Base-by-base conservation (phyloP, 2,329 filamentous ascomycete genomes). In the Penicillium aurantiogriseum region DNA sequence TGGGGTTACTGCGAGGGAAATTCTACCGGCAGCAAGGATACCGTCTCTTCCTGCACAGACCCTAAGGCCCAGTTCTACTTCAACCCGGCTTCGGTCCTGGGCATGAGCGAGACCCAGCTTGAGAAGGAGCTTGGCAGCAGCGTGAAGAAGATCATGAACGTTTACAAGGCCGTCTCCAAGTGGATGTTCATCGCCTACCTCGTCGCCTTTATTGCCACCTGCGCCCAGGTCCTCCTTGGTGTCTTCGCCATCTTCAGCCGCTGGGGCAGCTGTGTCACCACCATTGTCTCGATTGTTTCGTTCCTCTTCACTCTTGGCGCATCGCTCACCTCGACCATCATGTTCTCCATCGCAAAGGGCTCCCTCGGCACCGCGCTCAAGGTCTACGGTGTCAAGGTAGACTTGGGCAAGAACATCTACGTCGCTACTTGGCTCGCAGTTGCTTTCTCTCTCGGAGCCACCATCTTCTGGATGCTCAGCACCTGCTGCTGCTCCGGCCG, bases 381-480 rank as follows among this genome's bases (percentile, higher is more conserved):
- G 67, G 78, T 83, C 50, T 96, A 94, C 75, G 86, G 88, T 60
- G 88, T 93, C 65, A 75, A 83, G 5, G 85, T 86, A 50, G 76
- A 72, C 50, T 77, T 95, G 72, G 89, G 92, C 77, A 84, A 74
- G 31, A 79, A 81, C 58, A 93, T 89, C 78, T 85, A 94, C 54
- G 82, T 82, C 36, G 78, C 86, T 21, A 85, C 89, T 67, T 97
- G 92, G 91, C 80, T 97, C 59, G 88, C 87, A 43, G 88, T 88
- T 39, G 89, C 85, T 29, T 92, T 95, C 71, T 88, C 88, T 60
- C 72, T 94, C 35, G 90, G 76, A 42, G 88, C 89, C 8, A 85
- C 85, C 63, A 77, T 96, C 71, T 97, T 97, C 88, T 97, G 94
- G 93, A 79, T 92, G 70, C 85, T 95, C 74, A 91, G 87, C 75